A percentile compares a stretch with the other conserved stretches of the same genome.
Evolutionary conservation across 495 filamentous ascomycete genomes (phyloP).

Genomic region (Aspergillus hancockii): DNA sequence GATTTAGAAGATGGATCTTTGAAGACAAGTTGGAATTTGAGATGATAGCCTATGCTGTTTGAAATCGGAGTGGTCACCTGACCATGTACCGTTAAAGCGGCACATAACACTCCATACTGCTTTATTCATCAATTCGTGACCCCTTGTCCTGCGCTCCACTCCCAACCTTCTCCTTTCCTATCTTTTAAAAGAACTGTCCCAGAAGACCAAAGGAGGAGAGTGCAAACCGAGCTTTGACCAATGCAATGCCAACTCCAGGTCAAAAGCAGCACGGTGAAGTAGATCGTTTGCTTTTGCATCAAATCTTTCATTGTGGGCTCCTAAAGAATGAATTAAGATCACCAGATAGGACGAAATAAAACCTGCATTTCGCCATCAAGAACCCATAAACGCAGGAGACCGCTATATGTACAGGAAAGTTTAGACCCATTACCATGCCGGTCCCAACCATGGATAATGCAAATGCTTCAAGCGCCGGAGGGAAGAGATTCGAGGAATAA

Average conservation of each 20-base stretch:
- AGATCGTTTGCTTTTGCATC: background rate
- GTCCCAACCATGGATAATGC: conserved; percentile 50
- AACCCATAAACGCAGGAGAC: conserved; percentile 40
- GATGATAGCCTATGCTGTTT: background rate
- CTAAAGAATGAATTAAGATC: conserved; percentile 38
- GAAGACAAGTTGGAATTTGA: background rate
- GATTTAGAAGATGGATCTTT: background rate
- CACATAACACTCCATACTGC: background rate
- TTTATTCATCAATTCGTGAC: no score
- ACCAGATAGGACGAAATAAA: conserved; percentile 30
- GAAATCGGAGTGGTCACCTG: background rate
- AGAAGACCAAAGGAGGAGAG: background rate
- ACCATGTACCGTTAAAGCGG: background rate
- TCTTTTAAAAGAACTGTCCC: background rate
- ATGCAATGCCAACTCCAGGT: background rate
- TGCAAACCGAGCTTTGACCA: background rate
- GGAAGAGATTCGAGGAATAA: conserved; percentile 43
- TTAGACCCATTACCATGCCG: conserved; percentile 50
- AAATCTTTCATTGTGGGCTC: conserved; percentile 17
- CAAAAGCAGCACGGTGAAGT: background rate
- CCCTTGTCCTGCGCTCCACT: no score
- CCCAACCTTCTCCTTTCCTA: no score
- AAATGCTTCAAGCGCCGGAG: conserved; percentile 52
- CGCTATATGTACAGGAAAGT: conserved; percentile 52
- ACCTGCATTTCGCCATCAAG: conserved; percentile 31